phyloP scores from a whole-genome alignment of 805 yeast species.

The Lipomyces spencermartinsiae region DNA sequence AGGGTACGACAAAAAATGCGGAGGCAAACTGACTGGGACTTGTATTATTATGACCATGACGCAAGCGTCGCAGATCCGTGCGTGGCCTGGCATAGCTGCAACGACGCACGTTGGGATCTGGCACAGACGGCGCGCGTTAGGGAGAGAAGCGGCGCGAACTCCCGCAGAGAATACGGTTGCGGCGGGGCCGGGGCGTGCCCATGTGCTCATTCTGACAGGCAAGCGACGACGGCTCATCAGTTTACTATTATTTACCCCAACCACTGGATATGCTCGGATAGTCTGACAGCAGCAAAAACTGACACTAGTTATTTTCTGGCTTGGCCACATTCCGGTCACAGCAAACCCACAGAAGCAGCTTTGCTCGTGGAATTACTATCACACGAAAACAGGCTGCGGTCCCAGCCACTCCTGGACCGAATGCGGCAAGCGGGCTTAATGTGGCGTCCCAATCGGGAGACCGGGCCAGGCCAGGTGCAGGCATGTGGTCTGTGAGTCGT shows the following conservation, averaged over 20 bases:
- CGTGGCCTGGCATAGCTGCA: neutral
- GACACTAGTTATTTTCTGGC: neutral
- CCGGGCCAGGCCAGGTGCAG: neutral
- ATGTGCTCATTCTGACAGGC: too few relatives aligned
- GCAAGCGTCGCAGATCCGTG: neutral
- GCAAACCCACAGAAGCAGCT: neutral
- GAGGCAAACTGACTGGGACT: too few relatives aligned
- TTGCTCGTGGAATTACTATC: neutral
- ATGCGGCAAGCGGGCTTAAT: neutral
- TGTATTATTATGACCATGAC: neutral
- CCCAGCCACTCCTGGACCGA: neutral
- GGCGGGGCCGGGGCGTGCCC: neutral
- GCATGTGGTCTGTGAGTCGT: conserved; percentile 12
- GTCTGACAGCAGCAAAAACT: neutral
- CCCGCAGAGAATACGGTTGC: neutral
- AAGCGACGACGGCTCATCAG: too few relatives aligned
- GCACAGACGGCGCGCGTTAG: neutral
- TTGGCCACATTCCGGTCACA: neutral
- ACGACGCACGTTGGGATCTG: neutral
- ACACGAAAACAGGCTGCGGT: neutral
- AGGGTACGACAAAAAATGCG: too few relatives aligned
- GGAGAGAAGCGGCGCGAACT: neutral
- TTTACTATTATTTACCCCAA: neutral
- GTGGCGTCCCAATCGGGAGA: neutral
- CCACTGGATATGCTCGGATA: neutral